A percentile compares a stretch with the other conserved stretches of the same genome.
These are phyloP conservation scores for Populus tremula DNA, from an alignment of 345 rosid species.

Conservation along the genomic window DNA sequence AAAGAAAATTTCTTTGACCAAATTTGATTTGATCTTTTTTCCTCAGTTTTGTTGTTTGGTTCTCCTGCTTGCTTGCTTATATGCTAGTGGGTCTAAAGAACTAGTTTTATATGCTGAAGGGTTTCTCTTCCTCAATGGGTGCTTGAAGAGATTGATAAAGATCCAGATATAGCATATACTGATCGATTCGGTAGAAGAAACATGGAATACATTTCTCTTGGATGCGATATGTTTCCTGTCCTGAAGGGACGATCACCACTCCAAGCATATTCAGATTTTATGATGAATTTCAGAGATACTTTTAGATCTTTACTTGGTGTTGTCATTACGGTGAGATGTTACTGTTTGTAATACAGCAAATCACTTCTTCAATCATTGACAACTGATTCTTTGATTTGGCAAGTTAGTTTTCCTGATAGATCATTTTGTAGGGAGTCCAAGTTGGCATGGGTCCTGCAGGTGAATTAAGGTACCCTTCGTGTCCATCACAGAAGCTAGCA, in stretches of 20 bases:
- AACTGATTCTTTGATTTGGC: not conserved
- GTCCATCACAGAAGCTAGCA: conserved; percentile 37
- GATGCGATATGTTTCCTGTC: conserved; percentile 54
- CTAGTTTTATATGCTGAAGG: conserved; percentile 33
- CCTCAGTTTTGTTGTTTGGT: not conserved
- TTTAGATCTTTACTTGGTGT: conserved; percentile 46
- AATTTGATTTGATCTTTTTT: not conserved
- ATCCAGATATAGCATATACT: conserved; percentile 48
- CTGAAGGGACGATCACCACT: conserved; percentile 50
- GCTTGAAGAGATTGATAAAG: conserved; percentile 38
- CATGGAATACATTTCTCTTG: conserved; percentile 50
- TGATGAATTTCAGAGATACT: conserved; percentile 49
- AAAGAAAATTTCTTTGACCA: not conserved
- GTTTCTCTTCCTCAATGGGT: conserved; percentile 57
- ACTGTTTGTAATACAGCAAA: not conserved
- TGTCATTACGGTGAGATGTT: conserved; percentile 36
- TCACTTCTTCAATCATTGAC: not conserved
- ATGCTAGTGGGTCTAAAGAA: conserved; percentile 16
- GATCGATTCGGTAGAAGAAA: conserved; percentile 53
- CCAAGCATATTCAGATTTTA: conserved; percentile 53
- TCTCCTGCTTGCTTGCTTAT: not conserved
- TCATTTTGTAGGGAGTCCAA: conserved; percentile 42
- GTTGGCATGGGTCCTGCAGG: conserved; percentile 65
- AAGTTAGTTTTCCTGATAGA: not conserved
- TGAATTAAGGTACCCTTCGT: conserved; percentile 53